Evolutionary conservation across 495 filamentous ascomycete genomes (phyloP).

Genomic region (Podospora appendiculata): DNA sequence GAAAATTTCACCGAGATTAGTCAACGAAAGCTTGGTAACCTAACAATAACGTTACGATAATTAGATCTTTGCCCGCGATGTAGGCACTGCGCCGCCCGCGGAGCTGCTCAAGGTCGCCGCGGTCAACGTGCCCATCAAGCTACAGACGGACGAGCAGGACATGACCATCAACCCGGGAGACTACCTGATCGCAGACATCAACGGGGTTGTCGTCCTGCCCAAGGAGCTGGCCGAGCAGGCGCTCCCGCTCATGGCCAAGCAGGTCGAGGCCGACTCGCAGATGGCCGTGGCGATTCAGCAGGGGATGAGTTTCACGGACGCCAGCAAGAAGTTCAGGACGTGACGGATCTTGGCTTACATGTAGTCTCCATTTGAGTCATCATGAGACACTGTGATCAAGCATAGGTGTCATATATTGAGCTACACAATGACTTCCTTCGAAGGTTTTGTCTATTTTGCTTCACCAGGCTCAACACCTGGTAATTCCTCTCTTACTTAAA

Average conservation of each 20-base stretch:
- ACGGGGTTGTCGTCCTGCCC: conserved; percentile 47
- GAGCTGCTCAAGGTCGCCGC: conserved; percentile 36
- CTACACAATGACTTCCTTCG: no score
- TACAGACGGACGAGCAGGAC: conserved; percentile 35
- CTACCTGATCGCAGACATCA: conserved; percentile 48
- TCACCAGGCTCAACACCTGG: no score
- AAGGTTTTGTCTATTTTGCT: no score
- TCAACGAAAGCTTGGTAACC: not conserved
- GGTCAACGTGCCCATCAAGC: conserved; percentile 32
- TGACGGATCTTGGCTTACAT: not conserved
- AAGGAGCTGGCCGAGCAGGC: conserved; percentile 38
- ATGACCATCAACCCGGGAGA: conserved; percentile 47
- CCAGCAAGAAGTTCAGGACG: conserved; percentile 38
- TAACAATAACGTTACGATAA: not conserved
- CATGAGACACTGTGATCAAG: no score
- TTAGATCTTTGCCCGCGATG: conserved; percentile 44
- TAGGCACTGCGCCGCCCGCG: conserved; percentile 44
- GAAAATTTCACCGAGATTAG: no score
- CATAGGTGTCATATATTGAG: not conserved
- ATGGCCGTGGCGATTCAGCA: conserved; percentile 42
- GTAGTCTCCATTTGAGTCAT: not conserved
- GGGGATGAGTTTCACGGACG: conserved; percentile 46
- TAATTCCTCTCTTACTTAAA: no score
- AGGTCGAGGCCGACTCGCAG: conserved; percentile 47
- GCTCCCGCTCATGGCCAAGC: conserved; percentile 38